Conservation (phyloP, 148 eudicot genomes). For the Beta vulgaris region DNA sequence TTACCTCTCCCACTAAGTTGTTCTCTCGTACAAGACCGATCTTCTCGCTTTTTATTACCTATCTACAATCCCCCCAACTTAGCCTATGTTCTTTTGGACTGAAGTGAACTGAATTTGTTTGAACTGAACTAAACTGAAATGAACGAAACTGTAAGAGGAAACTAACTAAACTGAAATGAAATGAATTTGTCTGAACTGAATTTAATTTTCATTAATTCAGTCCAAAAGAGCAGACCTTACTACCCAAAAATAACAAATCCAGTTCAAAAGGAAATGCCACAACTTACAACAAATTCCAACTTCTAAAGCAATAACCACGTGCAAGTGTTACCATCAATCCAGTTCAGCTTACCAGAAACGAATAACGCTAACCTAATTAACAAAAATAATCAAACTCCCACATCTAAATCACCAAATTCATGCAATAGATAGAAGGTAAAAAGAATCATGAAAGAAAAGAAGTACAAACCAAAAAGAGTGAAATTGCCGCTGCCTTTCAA, state of each 20-base stretch:
- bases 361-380: neutral
- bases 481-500: conserved; percentile 90
- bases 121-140: too few relatives aligned
- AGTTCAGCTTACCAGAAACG: neutral
- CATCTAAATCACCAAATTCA: neutral
- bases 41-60: neutral
- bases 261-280: neutral
- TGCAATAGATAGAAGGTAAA: neutral
- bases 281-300: neutral
- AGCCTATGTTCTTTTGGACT: too few relatives aligned
- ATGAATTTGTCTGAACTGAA: too few relatives aligned
- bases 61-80: neutral
- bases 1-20: neutral
- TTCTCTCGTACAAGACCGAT: neutral
- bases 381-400: neutral
- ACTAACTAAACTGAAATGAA: too few relatives aligned
- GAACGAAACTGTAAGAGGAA: too few relatives aligned
- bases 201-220: too few relatives aligned
- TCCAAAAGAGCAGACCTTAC: too few relatives aligned
- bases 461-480: conserved; percentile 46
- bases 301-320: too few relatives aligned
- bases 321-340: too few relatives aligned
- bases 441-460: neutral
- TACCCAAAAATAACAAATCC: neutral
- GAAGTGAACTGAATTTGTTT: too few relatives aligned